Base-by-base conservation (phyloP, 2,329 filamentous ascomycete species). In the Colletotrichum falcatum region DNA sequence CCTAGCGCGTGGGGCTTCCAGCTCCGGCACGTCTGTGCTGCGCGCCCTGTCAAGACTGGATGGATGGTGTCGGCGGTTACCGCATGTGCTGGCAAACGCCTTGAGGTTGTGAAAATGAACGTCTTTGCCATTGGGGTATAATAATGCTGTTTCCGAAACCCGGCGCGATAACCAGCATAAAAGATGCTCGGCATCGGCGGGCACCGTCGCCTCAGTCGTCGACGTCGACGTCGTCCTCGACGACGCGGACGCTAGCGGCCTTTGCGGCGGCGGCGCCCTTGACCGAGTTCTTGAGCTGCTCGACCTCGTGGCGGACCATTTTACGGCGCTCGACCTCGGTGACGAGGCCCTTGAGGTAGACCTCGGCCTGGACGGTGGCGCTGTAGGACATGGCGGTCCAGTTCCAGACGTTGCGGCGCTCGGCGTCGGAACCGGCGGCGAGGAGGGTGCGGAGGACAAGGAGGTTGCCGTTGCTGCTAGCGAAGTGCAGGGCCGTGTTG, bases 401-500 rank as follows among this genome's bases (percentile, higher is more conserved):
- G 77, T 89, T 91, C 84, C 91, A 94, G 2, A 89, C 83, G 77
- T 97, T 97, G 74, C 86, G 86, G 65, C 88, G 89, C 65, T 91
- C 86, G 0, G 92, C 88, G 74, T 94, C 91, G 0, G 94, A 93
- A 14, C 94, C 94, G 0, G 92, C 93, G 3, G 92, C 90, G 16
- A 97, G 85, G 63, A 97, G 83, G 44, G 94, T 92, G 53, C 94
- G 86, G 65, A 97, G 82, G 0, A 93, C 92, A 64, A 94, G 89
- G 55, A 97, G 80, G 74, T 95, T 92, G 1, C 94, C 94, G 76
- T 93, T 93, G 55, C 92, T 92, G 76, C 90, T 94, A 16, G 94
- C 94, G 81, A 96, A 94, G 81, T 97, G 94, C 53, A 97, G 84
- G 0, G 94, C 92, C 2, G 94, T 97, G 78, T 97, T 96, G n/a